Evolutionary conservation across 2,329 filamentous ascomycete species (phyloP), one percentile per base, ranked within the genome.

Genomic region (Phialocephala subalpina): DNA sequence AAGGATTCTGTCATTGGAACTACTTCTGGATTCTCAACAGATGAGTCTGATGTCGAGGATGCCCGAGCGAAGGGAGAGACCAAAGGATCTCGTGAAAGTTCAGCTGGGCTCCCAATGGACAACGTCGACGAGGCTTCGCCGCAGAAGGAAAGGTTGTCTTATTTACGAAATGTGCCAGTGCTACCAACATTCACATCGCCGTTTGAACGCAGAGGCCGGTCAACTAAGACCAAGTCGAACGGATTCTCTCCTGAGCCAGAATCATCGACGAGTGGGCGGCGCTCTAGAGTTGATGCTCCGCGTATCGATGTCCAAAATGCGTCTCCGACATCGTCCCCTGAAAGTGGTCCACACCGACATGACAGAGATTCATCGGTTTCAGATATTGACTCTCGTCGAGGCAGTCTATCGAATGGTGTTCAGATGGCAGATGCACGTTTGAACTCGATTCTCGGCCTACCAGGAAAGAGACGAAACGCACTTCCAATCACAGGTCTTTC

Each of bases 101-200:
- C 76, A 55, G 52, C 63, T 33, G 69, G 63, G 16, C 55, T 55
- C 12, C 25, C 42, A 3, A 49, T 60, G 18, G 62, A 70, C 6
- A 68, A 74, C 38, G n/a, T 58, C 33, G 63, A 70, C 33, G 62
- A 66, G n/a, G 36, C 58, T 52, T 62, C 64, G 11, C 58, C 59
- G 35, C 58, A 57, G 35, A 70, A 70, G 55, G 67, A 68, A 27
- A 68, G 64, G n/a, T 65, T 60, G 42, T 69, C 71, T 14, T 73
- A 73, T 56, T 35, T 72, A 9, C 66, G 65, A 27, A 70, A 70
- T 22, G 70, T 87, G 20, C 84, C 86, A 9, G 35, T 62, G 8
- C 40, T 87, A 33, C 84, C 86, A 14, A 79, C 77, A 14, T 86
- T 88, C 73, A 83, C 79, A 20, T 84, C 84, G 1, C 79, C 82